phyloP scores from a whole-genome alignment of 495 filamentous ascomycete genomes.

The Aspergillus haitiensis region DNA sequence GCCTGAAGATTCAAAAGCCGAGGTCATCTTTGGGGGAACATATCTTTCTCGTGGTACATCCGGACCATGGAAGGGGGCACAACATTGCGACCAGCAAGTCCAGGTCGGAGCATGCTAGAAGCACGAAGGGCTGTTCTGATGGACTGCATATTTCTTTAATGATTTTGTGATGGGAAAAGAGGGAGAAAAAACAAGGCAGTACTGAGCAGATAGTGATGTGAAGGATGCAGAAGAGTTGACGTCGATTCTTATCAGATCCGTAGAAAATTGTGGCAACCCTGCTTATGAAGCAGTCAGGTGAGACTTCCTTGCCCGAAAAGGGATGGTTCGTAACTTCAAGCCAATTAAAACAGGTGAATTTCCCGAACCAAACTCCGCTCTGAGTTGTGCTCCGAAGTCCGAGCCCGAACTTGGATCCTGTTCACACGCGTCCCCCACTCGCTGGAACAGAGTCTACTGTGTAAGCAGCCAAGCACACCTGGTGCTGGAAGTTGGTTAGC shows the following conservation, averaged over 20 bases:
- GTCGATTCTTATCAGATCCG: conserved; percentile 20
- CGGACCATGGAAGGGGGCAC: conserved; percentile 17
- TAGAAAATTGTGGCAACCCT: conserved; percentile 17
- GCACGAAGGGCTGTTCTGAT: conserved; percentile 20
- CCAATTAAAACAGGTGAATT: conserved; percentile 11
- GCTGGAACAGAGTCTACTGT: neutral
- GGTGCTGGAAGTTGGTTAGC: conserved; percentile 1
- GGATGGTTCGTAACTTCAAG: conserved; percentile 3
- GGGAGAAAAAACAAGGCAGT: neutral
- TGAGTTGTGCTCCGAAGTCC: conserved; percentile 11
- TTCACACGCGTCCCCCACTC: neutral
- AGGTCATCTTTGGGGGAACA: conserved; percentile 14
- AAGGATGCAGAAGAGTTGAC: conserved; percentile 19
- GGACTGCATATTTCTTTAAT: conserved; percentile 16
- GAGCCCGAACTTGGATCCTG: conserved; percentile 8
- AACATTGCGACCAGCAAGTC: conserved; percentile 17
- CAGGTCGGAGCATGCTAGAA: conserved; percentile 16
- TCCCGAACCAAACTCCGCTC: conserved; percentile 5
- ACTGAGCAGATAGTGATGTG: neutral
- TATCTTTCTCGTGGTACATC: conserved; percentile 25
- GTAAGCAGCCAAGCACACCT: neutral
- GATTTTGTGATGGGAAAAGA: conserved; percentile 6
- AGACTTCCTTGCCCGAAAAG: neutral
- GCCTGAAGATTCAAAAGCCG: conserved; percentile 10
- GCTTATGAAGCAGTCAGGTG: conserved; percentile 20